Percentiles rank a stretch among this genome's conserved stretches.
phyloP scores from a whole-genome alignment of 2,329 filamentous ascomycete genomes.

The Stylonectria norvegica region DNA sequence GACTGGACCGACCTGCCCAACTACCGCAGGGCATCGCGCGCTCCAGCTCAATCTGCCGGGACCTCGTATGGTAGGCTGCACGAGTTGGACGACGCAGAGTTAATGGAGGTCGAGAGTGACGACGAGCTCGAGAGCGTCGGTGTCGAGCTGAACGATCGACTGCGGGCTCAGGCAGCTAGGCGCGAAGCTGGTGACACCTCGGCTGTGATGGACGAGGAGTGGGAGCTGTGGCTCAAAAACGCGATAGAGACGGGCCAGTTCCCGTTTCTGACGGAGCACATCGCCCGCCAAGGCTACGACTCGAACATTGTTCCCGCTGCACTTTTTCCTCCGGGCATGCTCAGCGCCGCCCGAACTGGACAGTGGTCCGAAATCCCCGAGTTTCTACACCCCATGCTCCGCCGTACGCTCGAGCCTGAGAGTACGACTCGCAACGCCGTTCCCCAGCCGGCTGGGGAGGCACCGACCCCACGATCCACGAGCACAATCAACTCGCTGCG shows the following conservation, averaged over 20 bases:
- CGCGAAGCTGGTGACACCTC: conserved; percentile 58
- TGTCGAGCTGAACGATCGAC: conserved; percentile 59
- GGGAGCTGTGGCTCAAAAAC: conserved; percentile 73
- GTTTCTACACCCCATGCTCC: conserved; percentile 51
- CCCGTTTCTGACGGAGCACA: conserved; percentile 43
- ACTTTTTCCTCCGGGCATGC: conserved; percentile 49
- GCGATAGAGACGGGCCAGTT: conserved; percentile 62
- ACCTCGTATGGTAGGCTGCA: conserved; percentile 17
- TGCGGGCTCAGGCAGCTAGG: conserved; percentile 60
- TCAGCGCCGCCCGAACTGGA: conserved; percentile 53
- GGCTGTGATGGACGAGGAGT: conserved; percentile 64
- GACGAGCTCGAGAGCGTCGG: conserved; percentile 55
- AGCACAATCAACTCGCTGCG: conserved; percentile 13
- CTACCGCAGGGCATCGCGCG: conserved; percentile 14
- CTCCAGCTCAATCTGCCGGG: no score
- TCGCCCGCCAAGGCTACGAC: conserved; percentile 30
- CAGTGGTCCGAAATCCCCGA: conserved; percentile 58
- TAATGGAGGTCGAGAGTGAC: conserved; percentile 51
- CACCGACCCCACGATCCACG: conserved; percentile 9
- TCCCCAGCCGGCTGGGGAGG: conserved; percentile 15
- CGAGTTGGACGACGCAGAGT: conserved; percentile 32
- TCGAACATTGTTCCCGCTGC: conserved; percentile 29
- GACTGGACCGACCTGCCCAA: conserved; percentile 46
- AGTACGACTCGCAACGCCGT: conserved; percentile 17
- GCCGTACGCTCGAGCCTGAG: conserved; percentile 44